phyloP scores from a whole-genome alignment of 148 eudicot species.

The Linanthus parryae region DNA sequence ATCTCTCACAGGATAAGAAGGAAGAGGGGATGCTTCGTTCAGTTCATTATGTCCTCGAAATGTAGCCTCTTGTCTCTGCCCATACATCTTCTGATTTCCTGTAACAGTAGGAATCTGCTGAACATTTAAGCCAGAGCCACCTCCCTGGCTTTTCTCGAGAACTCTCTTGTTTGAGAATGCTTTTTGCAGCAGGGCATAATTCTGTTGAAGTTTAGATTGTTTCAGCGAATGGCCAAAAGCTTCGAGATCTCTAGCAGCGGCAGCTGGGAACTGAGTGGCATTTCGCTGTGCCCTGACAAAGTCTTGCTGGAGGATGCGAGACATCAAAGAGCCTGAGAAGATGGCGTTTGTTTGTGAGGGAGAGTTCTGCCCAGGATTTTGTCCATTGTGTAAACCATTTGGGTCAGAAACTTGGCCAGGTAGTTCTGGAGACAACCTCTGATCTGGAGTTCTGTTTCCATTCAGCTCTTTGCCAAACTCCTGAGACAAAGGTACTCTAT shows the following conservation, averaged over 20 bases:
- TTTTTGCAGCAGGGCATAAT: conserved; percentile 17
- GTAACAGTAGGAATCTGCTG: too few relatives aligned
- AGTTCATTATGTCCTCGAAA: too few relatives aligned
- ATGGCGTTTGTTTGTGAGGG: conserved; percentile 6
- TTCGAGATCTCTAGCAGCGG: conserved; percentile 24
- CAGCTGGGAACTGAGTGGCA: conserved; percentile 7
- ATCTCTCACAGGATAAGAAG: too few relatives aligned
- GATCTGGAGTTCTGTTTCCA: conserved; percentile 6
- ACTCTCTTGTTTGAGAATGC: too few relatives aligned
- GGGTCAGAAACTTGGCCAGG: conserved; percentile 7
- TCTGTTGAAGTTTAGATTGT: conserved; percentile 19
- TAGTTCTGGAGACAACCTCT: conserved; percentile 1
- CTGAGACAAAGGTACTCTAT: conserved; percentile 6
- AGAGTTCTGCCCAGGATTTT: conserved; percentile 11
- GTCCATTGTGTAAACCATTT: conserved; percentile 8
- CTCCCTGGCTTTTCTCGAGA: too few relatives aligned
- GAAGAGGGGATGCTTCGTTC: too few relatives aligned
- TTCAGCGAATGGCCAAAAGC: conserved; percentile 35
- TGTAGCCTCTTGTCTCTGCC: too few relatives aligned
- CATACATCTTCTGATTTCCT: too few relatives aligned
- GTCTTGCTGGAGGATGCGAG: conserved; percentile 2
- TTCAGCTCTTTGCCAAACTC: conserved; percentile 9
- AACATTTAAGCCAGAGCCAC: too few relatives aligned
- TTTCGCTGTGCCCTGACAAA: conserved; percentile 6
- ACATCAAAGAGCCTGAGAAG: conserved; percentile 12